These are phyloP conservation scores for Petunia hybrid DNA, from an alignment of 305 asterid species.

Conservation along the genomic window DNA sequence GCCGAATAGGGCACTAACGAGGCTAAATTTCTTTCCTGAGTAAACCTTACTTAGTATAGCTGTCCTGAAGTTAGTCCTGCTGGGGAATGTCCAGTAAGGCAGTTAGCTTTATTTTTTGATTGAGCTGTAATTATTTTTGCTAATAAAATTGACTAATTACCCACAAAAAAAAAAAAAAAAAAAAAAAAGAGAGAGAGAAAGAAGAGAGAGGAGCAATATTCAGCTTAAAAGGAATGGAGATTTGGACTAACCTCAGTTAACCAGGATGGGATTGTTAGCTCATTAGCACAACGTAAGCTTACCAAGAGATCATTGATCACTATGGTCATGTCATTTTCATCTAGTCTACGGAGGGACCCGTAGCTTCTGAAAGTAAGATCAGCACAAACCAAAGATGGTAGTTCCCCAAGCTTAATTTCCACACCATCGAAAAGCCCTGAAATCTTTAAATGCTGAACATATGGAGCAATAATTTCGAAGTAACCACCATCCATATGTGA, in stretches of 20 bases:
- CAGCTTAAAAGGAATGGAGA: background rate
- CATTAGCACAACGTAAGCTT: background rate
- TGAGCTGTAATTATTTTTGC: too few relatives aligned
- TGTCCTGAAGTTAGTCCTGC: too few relatives aligned
- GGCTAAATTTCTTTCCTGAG: too few relatives aligned
- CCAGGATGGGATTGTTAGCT: background rate
- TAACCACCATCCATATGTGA: background rate
- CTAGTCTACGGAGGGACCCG: too few relatives aligned
- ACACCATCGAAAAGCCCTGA: background rate
- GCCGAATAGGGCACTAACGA: too few relatives aligned
- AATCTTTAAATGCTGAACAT: background rate
- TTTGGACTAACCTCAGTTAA: background rate
- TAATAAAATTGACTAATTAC: too few relatives aligned
- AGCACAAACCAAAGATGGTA: background rate
- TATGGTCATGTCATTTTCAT: background rate
- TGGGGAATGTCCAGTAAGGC: too few relatives aligned
- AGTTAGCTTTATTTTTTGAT: too few relatives aligned
- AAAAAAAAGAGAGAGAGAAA: too few relatives aligned
- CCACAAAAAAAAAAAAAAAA: too few relatives aligned
- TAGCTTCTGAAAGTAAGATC: background rate
- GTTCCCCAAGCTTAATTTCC: background rate
- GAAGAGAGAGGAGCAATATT: background rate
- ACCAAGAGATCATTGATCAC: background rate
- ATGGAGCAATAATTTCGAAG: constrained; percentile 20
- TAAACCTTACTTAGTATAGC: too few relatives aligned